phyloP scores from a whole-genome alignment of 306 rosid species.

The Myrica gale region DNA sequence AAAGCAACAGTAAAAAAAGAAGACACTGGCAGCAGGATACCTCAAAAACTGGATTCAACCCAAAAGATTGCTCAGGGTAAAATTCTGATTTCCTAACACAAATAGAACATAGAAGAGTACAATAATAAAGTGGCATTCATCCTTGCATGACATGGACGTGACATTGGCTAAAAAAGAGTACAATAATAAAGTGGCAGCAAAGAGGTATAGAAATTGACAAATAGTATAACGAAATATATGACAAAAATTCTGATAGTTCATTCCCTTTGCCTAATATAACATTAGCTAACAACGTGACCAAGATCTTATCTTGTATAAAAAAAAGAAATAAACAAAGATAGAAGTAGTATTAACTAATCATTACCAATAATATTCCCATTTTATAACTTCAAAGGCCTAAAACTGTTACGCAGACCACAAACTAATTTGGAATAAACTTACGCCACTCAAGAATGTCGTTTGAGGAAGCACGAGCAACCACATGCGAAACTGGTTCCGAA shows the following conservation, averaged over 20 bases:
- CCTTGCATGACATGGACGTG: background rate
- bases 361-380: background rate
- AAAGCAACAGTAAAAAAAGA: too few species aligned
- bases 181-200: too few species aligned
- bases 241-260: background rate
- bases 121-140: too few species aligned
- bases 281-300: background rate
- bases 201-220: background rate
- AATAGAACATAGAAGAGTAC: too few species aligned
- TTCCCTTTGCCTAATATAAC: background rate
- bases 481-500: constrained; percentile 98
- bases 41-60: too few species aligned
- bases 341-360: background rate
- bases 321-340: background rate
- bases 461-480: constrained; percentile 88
- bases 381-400: background rate
- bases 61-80: too few species aligned
- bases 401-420: constrained; percentile 1
- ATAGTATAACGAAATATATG: background rate
- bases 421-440: constrained; percentile 48
- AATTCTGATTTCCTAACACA: too few species aligned
- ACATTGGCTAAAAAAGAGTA: too few species aligned
- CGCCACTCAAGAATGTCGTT: constrained; percentile 99
- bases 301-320: background rate
- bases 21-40: too few species aligned